Evolutionary conservation across 495 filamentous ascomycete genomes (phyloP).

Genomic region (Penicillium verhagenii): DNA sequence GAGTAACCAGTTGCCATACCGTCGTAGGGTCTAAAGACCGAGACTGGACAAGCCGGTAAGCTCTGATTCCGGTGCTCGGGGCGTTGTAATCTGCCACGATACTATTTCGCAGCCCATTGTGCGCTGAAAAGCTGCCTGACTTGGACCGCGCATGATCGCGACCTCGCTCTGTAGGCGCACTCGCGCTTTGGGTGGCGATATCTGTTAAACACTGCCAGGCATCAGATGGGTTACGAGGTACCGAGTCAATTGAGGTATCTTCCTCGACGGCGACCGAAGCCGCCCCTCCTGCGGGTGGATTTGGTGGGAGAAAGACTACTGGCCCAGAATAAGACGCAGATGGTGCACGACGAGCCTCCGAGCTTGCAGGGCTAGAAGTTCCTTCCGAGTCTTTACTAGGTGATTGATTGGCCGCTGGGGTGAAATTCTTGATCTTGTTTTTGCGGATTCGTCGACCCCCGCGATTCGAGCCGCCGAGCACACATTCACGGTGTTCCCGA

Average conservation of each 20-base stretch:
- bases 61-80: slow-evolving; percentile 35
- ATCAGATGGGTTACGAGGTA: slow-evolving; percentile 49
- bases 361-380: slow-evolving; percentile 28
- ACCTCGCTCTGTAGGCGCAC: slow-evolving; percentile 16
- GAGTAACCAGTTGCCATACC: slow-evolving; percentile 50
- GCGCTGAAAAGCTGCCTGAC: slow-evolving; percentile 25
- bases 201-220: slow-evolving; percentile 50
- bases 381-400: slow-evolving; percentile 30
- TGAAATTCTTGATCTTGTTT: slow-evolving; percentile 46
- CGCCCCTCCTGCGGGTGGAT: slow-evolving; percentile 30
- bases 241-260: slow-evolving; percentile 40
- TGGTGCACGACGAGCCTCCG: slow-evolving; percentile 25
- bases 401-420: slow-evolving; percentile 24
- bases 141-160: slow-evolving; percentile 23
- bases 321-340: slow-evolving; percentile 38
- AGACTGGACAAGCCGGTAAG: slow-evolving; percentile 52
- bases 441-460: slow-evolving; percentile 60
- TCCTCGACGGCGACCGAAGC: slow-evolving; percentile 34
- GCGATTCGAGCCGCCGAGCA: slow-evolving; percentile 60
- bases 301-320: slow-evolving; percentile 37
- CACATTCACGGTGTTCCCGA: slow-evolving; percentile 57
- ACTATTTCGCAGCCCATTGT: slow-evolving; percentile 30
- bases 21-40: slow-evolving; percentile 47
- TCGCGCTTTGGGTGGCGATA: slow-evolving; percentile 36
- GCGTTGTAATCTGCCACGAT: slow-evolving; percentile 28